Conservation (phyloP, 306 rosid species). For the Pyrus pyrifolia region DNA sequence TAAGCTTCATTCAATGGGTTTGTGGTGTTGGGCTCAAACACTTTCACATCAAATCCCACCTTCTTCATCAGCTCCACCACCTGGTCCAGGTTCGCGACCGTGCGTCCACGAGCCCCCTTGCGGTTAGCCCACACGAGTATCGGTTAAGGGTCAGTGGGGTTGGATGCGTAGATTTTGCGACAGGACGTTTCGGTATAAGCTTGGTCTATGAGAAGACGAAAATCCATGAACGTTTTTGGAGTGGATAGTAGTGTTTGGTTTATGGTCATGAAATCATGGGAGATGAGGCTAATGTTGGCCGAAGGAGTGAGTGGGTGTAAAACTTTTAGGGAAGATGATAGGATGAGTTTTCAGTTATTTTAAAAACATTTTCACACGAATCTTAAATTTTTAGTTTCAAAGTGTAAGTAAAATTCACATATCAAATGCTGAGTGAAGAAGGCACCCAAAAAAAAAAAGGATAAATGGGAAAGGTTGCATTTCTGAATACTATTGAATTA, state of each 20-base stretch:
- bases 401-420: too few relatives aligned
- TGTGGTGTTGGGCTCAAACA: conserved; percentile 14
- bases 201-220: conserved; percentile 13
- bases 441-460: too few relatives aligned
- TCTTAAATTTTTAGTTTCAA: too few relatives aligned
- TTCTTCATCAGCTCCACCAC: conserved; percentile 6
- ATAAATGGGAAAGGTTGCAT: too few relatives aligned
- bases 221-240: conserved; percentile 29
- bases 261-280: conserved; percentile 31
- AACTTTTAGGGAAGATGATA: conserved; percentile 17
- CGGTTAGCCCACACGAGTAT: conserved; percentile 16
- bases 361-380: too few relatives aligned
- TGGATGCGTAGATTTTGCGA: neutral
- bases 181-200: neutral
- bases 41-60: conserved; percentile 33
- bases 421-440: too few relatives aligned
- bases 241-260: conserved; percentile 23
- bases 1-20: conserved; percentile 2
- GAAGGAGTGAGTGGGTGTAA: conserved; percentile 20
- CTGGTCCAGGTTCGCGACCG: conserved; percentile 21
- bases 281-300: conserved; percentile 12
- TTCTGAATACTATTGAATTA: too few relatives aligned
- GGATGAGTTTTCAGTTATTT: neutral
- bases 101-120: conserved; percentile 5
- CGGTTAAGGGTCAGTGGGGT: neutral